phyloP scores from a whole-genome alignment of 768 basidiomycete species.

The Termitomyces heimii region DNA sequence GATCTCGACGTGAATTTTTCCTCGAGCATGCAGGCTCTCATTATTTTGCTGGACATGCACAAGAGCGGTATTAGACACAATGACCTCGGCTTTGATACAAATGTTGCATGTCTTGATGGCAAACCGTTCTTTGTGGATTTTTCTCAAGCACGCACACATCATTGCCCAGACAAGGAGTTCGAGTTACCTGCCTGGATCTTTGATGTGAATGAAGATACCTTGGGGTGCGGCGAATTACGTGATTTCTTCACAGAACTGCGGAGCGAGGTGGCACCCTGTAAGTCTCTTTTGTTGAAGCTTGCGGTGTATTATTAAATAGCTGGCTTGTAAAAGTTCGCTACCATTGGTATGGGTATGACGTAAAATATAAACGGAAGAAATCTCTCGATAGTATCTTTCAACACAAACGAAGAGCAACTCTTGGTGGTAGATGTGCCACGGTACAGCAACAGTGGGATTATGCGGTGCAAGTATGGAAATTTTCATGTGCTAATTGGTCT shows the following conservation, averaged over 20 bases:
- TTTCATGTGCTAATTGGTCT: neutral
- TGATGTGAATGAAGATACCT: neutral
- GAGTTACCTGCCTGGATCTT: neutral
- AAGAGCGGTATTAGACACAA: neutral
- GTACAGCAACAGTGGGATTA: neutral
- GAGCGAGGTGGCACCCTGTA: neutral
- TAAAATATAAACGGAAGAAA: neutral
- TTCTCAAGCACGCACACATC: neutral
- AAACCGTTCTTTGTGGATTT: neutral
- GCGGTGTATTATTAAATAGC: neutral
- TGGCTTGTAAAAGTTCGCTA: neutral
- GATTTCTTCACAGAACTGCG: neutral
- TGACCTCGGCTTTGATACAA: neutral
- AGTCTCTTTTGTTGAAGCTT: neutral
- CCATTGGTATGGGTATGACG: neutral
- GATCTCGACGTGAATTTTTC: neutral
- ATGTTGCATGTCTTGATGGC: neutral
- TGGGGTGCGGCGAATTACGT: neutral
- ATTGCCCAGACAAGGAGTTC: neutral
- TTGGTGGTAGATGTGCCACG: neutral
- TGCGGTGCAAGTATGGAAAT: neutral
- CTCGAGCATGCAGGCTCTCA: too few relatives aligned
- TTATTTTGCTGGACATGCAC: neutral
- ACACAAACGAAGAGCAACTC: neutral
- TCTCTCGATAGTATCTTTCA: neutral